These are phyloP conservation scores for Spathaspora boniae DNA, from an alignment of 805 yeast species.

Conservation along the genomic window DNA sequence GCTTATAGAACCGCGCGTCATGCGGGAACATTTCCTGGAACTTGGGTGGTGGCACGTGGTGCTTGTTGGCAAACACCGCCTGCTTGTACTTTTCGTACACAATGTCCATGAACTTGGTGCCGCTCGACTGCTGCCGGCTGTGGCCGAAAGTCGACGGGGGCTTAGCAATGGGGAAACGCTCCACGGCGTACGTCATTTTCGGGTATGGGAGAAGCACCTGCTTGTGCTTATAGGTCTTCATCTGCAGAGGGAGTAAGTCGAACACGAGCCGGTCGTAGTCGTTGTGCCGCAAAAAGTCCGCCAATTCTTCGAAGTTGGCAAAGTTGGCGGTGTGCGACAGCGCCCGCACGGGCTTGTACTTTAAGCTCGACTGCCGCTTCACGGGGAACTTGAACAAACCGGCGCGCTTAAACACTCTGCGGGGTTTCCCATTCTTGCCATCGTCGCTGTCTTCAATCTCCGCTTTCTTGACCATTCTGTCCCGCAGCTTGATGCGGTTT, in stretches of 20 bases:
- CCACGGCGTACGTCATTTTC: slow-evolving; percentile 3
- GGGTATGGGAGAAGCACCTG: slow-evolving; percentile 16
- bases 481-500: slow-evolving; percentile 25
- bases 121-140: background rate
- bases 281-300: slow-evolving; percentile 15
- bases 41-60: slow-evolving; percentile 19
- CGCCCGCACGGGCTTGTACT: slow-evolving; percentile 18
- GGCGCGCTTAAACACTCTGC: slow-evolving; percentile 7
- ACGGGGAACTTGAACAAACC: slow-evolving; percentile 34
- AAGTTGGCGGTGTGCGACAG: slow-evolving; percentile 17
- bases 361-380: slow-evolving; percentile 30
- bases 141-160: no score
- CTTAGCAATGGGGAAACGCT: background rate
- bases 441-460: slow-evolving; percentile 2
- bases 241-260: slow-evolving; percentile 26
- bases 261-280: slow-evolving; percentile 21
- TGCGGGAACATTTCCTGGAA: slow-evolving; percentile 28
- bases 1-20: slow-evolving; percentile 19
- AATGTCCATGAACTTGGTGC: slow-evolving; percentile 11
- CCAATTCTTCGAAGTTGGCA: slow-evolving; percentile 16
- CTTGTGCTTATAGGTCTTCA: slow-evolving; percentile 23
- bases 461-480: slow-evolving; percentile 19
- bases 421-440: slow-evolving; percentile 4
- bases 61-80: slow-evolving; percentile 21
- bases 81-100: slow-evolving; percentile 27